Base-by-base conservation (phyloP, 768 basidiomycete genomes). In the Nidula microcarpa region DNA sequence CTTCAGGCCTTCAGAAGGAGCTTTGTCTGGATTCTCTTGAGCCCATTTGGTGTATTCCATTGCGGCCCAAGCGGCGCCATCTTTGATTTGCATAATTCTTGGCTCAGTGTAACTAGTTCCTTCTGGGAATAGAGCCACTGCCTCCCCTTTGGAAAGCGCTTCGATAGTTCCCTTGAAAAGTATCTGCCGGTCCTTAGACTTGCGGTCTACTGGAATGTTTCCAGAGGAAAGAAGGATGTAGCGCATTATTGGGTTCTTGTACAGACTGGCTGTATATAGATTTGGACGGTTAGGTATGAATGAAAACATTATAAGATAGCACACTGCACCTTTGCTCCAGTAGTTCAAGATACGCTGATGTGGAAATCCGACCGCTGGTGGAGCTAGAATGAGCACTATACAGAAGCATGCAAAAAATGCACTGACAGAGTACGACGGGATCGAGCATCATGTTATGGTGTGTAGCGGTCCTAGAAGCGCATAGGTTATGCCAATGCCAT, bases 381-480 rank as follows among this genome's bases (percentile, higher is more conserved):
- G 43, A 47, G 30, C 57, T 59, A 58, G 61, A 41, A 16, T 9
- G 9, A 18, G 8, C 9, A 13, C 14, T 8, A 8, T 52, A 18
- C 33, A 10, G 13, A 52, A 58, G 60, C 50, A 60, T 54, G 14
- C 57, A 53, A 35, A 54, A 53, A 51, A 50, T 53, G 49, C 48
- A 77, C 86, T 67, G 66, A 94, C 91, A 92, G 16, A 94, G 74
- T 52, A 90, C 72, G 36, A 83, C 83, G 18, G 91, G 91, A 72
- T 95, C 93, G 34, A 96, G 79, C 78, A 92, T 94, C 94, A 95
- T 96, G 67, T 97, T 98, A 62, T 94, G 89, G 65, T 97, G 94
- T 3, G 90, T 91, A 43, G 86, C 88, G 2, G 88, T 82, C 37
- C 91, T 93, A 4, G 39, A 16, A 41, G 39, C 4, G 23, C 23